Evolutionary conservation across 2,329 filamentous ascomycete genomes (phyloP).

Genomic region (Penicillium sp.): DNA sequence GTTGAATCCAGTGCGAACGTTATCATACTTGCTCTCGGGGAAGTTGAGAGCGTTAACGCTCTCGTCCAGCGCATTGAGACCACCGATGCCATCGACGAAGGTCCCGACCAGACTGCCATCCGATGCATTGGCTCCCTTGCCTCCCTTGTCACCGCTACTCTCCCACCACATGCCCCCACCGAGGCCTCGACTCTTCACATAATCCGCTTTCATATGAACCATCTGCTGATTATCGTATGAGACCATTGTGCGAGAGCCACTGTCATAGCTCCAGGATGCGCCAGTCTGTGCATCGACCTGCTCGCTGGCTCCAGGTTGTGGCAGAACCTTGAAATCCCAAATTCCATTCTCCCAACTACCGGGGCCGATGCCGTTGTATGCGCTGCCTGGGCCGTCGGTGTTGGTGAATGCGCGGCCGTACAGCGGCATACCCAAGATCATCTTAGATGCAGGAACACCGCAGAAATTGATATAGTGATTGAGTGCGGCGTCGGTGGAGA

Average conservation of each 20-base stretch:
- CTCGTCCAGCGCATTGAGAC: constrained; percentile 34
- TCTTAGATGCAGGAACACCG: constrained; percentile 63
- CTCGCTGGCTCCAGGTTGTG: constrained; percentile 65
- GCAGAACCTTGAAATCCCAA: constrained; percentile 84
- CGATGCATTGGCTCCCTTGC: constrained; percentile 38
- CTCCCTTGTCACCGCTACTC: constrained; percentile 71
- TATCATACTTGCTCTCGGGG: constrained; percentile 44
- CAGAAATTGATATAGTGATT: constrained; percentile 65
- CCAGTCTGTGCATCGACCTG: constrained; percentile 60
- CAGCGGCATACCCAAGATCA: constrained; percentile 92
- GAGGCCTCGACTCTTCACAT: constrained; percentile 62
- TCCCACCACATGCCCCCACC: constrained; percentile 99
- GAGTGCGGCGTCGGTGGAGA: constrained; percentile 69
- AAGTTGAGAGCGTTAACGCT: constrained; percentile 35
- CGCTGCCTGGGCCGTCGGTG: constrained; percentile 70
- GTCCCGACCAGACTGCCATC: constrained; percentile 66
- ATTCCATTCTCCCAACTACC: constrained; percentile 78
- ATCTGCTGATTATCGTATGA: constrained; percentile 65
- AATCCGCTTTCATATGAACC: constrained; percentile 67
- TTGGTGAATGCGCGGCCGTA: constrained; percentile 84
- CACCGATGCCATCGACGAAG: constrained; percentile 40
- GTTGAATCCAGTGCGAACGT: constrained; percentile 32
- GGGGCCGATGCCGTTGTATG: constrained; percentile 71
- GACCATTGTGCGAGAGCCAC: constrained; percentile 63
- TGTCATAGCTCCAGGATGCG: constrained; percentile 77